Evolutionary conservation across 768 basidiomycete species (phyloP).

Genomic region (Lactifluus hygrophoroides): DNA sequence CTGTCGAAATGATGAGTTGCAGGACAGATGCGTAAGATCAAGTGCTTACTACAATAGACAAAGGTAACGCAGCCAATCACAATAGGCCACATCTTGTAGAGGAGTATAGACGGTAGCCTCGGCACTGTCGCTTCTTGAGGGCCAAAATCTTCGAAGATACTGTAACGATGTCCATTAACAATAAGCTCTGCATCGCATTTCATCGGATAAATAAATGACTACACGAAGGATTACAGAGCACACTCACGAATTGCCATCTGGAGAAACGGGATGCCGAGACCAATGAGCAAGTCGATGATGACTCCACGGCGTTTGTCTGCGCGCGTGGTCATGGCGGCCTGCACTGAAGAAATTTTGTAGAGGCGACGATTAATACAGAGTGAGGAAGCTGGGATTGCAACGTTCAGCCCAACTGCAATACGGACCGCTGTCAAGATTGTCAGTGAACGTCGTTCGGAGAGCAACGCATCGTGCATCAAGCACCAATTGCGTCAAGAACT

Average conservation of each 20-base stretch:
- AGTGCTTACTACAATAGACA: constrained; percentile 32
- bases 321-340: constrained; percentile 27
- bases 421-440: constrained; percentile 31
- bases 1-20: constrained; percentile 14
- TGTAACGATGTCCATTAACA: constrained; percentile 34
- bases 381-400: too few relatives aligned
- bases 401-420: constrained; percentile 24
- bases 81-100: constrained; percentile 27
- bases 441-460: neutral
- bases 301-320: constrained; percentile 27
- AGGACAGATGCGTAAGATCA: neutral
- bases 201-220: neutral
- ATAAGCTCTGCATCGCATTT: constrained; percentile 1
- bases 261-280: constrained; percentile 20
- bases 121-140: constrained; percentile 33
- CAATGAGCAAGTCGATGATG: constrained; percentile 28
- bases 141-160: constrained; percentile 43
- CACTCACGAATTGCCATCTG: constrained; percentile 2
- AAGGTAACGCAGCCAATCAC: constrained; percentile 24
- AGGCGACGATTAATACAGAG: constrained; percentile 41
- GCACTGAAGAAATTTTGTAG: constrained; percentile 34
- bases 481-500: too few relatives aligned
- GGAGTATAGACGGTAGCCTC: constrained; percentile 24
- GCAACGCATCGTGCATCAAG: neutral
- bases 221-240: too few relatives aligned